Conservation (phyloP, 139 green algal genomes). For the Bryopsis sp. region DNA sequence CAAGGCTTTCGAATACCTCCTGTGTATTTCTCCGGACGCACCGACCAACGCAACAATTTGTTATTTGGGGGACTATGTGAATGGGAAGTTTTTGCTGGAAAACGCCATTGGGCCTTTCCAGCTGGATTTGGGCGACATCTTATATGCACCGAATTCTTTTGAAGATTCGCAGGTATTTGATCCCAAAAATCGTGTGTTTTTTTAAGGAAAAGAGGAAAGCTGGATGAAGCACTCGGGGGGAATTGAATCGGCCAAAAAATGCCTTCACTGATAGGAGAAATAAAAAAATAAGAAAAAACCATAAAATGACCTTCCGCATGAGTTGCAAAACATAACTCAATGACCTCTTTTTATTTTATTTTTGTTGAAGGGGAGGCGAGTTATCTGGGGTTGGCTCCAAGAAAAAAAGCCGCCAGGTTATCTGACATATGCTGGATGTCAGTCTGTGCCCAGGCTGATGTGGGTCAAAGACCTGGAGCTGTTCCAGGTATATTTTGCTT, state of each 20-base stretch:
- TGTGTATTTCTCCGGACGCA: conserved; percentile 40
- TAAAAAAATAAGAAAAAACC: too few species aligned
- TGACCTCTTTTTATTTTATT: too few species aligned
- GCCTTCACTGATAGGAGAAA: background rate
- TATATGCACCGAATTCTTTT: conserved; percentile 53
- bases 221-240: too few species aligned
- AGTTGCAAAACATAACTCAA: too few species aligned
- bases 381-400: conserved; percentile 59
- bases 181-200: background rate
- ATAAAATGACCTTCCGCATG: too few species aligned
- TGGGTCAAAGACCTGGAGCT: too few species aligned
- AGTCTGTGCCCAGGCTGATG: conserved; percentile 47
- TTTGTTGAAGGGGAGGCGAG: conserved; percentile 31
- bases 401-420: conserved; percentile 25
- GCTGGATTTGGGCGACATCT: conserved; percentile 47
- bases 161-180: conserved; percentile 30
- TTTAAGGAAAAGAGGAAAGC: too few species aligned
- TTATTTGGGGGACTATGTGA: conserved; percentile 21
- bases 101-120: conserved; percentile 32
- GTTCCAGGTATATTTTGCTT: too few species aligned
- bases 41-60: conserved; percentile 51
- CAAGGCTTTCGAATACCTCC: conserved; percentile 19
- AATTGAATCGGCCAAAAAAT: too few species aligned
- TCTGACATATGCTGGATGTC: conserved; percentile 41
- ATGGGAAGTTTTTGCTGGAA: conserved; percentile 26